Conservation (phyloP, 2,329 filamentous ascomycete species). For the Aspergillus sp. region DNA sequence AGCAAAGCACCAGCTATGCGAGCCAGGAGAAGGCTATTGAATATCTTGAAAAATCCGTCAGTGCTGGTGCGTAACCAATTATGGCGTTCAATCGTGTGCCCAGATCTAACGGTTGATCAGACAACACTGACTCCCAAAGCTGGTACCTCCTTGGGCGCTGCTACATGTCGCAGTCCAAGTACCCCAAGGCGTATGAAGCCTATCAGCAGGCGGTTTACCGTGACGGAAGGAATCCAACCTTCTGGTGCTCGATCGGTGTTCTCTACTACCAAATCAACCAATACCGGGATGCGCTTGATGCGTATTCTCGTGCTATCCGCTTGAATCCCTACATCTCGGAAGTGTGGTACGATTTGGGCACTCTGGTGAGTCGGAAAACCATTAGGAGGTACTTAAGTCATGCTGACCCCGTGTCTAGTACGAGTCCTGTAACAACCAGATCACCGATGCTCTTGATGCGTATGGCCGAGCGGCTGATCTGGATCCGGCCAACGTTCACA, state of each 20-base stretch:
- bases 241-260: constrained; percentile 99
- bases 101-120: constrained; percentile 37
- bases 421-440: constrained; percentile 98
- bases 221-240: constrained; percentile 93
- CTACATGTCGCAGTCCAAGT: constrained; percentile 99
- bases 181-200: constrained; percentile 95
- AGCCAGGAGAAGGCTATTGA: constrained; percentile 96
- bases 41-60: constrained; percentile 92
- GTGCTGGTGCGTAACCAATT: constrained; percentile 59
- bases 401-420: constrained; percentile 49
- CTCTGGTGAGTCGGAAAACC: constrained; percentile 58
- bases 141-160: constrained; percentile 97
- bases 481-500: constrained; percentile 86
- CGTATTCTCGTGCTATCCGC: constrained; percentile 91
- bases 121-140: constrained; percentile 91
- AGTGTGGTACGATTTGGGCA: constrained; percentile 97
- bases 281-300: constrained; percentile 93
- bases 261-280: constrained; percentile 99
- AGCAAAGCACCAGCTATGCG: constrained; percentile 81
- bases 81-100: not conserved
- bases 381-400: not conserved
- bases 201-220: constrained; percentile 98
- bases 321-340: constrained; percentile 97
- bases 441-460: constrained; percentile 87
- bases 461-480: constrained; percentile 92